phyloP scores from a whole-genome alignment of 108 stramenopile species.

The Stephanodiscus minutulus region DNA sequence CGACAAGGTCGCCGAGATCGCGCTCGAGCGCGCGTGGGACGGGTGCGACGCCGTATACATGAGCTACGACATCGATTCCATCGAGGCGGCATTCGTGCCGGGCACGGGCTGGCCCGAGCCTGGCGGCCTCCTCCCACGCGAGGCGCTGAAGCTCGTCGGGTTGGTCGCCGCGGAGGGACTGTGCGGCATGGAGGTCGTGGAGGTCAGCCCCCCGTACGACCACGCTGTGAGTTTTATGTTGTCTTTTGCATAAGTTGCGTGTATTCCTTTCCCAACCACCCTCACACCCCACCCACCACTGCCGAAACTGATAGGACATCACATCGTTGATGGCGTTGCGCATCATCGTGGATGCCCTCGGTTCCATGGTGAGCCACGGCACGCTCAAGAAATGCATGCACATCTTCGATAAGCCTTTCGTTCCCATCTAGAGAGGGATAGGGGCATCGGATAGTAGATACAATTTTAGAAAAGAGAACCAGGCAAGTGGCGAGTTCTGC shows the following conservation, averaged over 20 bases:
- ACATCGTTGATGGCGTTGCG: conserved; percentile 82
- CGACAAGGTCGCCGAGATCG: conserved; percentile 88
- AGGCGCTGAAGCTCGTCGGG: conserved; percentile 84
- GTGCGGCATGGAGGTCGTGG: conserved; percentile 89
- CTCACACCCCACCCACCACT: no score
- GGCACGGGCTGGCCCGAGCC: conserved; percentile 88
- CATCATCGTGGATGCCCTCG: conserved; percentile 82
- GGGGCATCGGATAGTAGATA: not conserved
- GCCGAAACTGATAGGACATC: no score
- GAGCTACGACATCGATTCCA: conserved; percentile 88
- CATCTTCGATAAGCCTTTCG: conserved; percentile 83
- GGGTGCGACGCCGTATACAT: conserved; percentile 88
- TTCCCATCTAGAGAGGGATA: conserved; percentile 59
- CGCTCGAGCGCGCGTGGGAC: conserved; percentile 84
- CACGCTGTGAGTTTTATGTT: no score
- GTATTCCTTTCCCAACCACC: no score
- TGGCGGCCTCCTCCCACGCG: conserved; percentile 81
- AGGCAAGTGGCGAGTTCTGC: not conserved
- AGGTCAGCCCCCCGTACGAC: conserved; percentile 87
- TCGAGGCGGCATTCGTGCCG: conserved; percentile 89
- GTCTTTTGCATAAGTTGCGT: no score
- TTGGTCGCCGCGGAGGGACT: conserved; percentile 75
- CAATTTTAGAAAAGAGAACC: not conserved
- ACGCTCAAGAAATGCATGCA: conserved; percentile 78
- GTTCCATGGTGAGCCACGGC: conserved; percentile 80